Evolutionary conservation across 805 yeast genomes (phyloP).

Genomic region (Candida pseudoglaebosa): DNA sequence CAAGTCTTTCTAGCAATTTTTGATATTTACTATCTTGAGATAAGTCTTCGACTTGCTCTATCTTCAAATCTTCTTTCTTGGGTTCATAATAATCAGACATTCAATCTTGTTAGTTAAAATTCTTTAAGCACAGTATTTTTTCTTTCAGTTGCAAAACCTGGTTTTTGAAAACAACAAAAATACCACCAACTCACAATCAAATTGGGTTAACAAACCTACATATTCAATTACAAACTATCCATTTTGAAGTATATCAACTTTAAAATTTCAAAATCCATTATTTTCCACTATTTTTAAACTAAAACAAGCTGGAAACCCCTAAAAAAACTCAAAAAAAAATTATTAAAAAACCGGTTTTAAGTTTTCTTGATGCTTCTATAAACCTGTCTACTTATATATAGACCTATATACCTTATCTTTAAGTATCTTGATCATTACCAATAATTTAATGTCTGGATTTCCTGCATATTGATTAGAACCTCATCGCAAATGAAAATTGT

Average conservation of each 20-base stretch:
- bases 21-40: not conserved
- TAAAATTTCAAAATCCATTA: too few relatives aligned
- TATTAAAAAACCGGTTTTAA: not conserved
- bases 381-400: not conserved
- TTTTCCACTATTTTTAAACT: too few relatives aligned
- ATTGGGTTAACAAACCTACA: too few relatives aligned
- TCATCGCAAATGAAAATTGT: conserved; percentile 1
- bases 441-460: not conserved
- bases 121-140: not conserved
- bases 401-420: not conserved
- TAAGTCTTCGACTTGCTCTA: not conserved
- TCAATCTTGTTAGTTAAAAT: not conserved
- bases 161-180: not conserved
- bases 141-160: not conserved
- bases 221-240: too few relatives aligned
- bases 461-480: not conserved
- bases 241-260: too few relatives aligned
- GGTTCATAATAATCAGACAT: not conserved
- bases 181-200: not conserved
- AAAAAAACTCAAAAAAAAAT: not conserved
- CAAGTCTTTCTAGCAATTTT: conserved; percentile 3
- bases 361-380: too few relatives aligned
- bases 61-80: not conserved
- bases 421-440: not conserved
- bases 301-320: not conserved